Evolutionary conservation across 2,329 filamentous ascomycete species (phyloP).

Genomic region (Fusarium sarcochroum): DNA sequence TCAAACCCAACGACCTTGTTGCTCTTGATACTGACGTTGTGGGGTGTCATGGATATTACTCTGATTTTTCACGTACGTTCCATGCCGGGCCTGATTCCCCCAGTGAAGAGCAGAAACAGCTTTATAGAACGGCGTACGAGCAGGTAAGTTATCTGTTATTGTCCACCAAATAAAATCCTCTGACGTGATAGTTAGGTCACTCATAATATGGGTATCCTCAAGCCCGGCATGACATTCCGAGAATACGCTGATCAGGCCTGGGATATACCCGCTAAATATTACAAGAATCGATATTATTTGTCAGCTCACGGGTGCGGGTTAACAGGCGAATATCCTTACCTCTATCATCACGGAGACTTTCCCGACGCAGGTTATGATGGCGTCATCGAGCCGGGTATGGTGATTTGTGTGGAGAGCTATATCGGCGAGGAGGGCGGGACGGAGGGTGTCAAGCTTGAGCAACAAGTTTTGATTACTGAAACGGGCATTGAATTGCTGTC

Average conservation of each 20-base stretch:
- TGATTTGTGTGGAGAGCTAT: slow-evolving; percentile 13
- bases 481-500: slow-evolving; percentile 1
- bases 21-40: slow-evolving; percentile 17
- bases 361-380: slow-evolving; percentile 16
- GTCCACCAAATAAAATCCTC: neutral
- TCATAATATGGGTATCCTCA: slow-evolving; percentile 16
- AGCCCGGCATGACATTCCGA: slow-evolving; percentile 17
- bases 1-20: slow-evolving; percentile 13
- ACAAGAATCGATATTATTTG: slow-evolving; percentile 11
- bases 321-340: slow-evolving; percentile 14
- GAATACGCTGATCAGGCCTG: slow-evolving; percentile 7
- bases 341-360: slow-evolving; percentile 6
- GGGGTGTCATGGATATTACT: slow-evolving; percentile 20
- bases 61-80: slow-evolving; percentile 14
- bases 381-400: slow-evolving; percentile 10
- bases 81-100: slow-evolving; percentile 10
- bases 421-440: slow-evolving; percentile 8
- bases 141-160: neutral
- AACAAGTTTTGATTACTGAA: slow-evolving; percentile 16
- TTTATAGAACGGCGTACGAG: slow-evolving; percentile 4
- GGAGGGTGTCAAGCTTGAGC: slow-evolving; percentile 22
- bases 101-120: slow-evolving; percentile 1
- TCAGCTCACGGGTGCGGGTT: slow-evolving; percentile 14
- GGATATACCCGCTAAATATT: slow-evolving; percentile 10
- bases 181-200: neutral